Base-by-base conservation (phyloP, 2,329 filamentous ascomycete species). In the Fusarium subglutinans region DNA sequence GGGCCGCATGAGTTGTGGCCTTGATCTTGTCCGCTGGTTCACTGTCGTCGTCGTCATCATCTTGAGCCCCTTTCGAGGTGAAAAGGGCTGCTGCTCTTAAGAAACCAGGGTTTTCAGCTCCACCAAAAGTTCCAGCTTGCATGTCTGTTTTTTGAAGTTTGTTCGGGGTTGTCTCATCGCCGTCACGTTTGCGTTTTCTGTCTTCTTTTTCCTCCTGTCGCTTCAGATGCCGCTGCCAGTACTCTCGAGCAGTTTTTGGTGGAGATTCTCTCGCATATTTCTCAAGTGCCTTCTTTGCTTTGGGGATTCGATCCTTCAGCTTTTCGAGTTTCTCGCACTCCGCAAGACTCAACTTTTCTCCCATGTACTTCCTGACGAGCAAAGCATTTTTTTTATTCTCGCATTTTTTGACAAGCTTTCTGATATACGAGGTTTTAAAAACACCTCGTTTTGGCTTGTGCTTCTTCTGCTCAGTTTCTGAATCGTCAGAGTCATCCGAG, bases 341-440 rank as follows among this genome's bases (percentile, higher is more conserved):
- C 26, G 26, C 26, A 26, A 6, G 5, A 26, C 26, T 26, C 26
- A 26, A 3, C 5, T 44, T 15, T 2, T 17, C 4, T 2, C 35
- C 54, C 14, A 9, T 7, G 1, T n/a, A 4, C 18, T 35, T 0
- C 24, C 13, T 66, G 4, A 8, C 0, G 9, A 60, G 0, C 4
- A 66, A 3, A 6, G 10, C 9, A 3, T 43, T 28, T 11, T 8
- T 35, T 20, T 6, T 5, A 7, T 3, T 38, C 18, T 50, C 28
- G 6, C 9, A 15, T 24, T 20, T 6, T 2, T 28, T 26, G 18
- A 47, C 13, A 2, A 4, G 8, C 4, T 22, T 8, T 1, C 14
- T 14, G 15, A 35, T 26, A 26, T 26, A 1, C 26, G 2, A 3
- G 10, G 18, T 4, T 22, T 30, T 2, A 1, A 5, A 4, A 17